Conservation (phyloP, 192 early-diverging fungal species). For the Phlyctochytrium arcticum region DNA sequence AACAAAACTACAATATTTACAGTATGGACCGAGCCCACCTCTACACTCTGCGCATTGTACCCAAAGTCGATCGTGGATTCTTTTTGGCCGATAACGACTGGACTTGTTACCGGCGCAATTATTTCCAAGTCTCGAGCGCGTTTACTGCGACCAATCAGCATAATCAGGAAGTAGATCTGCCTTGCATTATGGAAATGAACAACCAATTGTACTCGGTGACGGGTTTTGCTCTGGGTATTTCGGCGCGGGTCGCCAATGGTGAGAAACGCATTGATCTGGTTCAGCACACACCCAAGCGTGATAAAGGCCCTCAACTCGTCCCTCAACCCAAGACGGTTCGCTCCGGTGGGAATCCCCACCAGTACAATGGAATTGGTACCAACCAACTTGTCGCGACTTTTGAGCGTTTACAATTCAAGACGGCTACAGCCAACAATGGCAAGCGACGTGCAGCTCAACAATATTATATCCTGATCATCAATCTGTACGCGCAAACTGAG, state of each 20-base stretch:
- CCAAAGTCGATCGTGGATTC: conserved; percentile 91
- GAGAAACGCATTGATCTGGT: conserved; percentile 79
- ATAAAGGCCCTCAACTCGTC: conserved; percentile 86
- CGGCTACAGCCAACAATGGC: conserved; percentile 90
- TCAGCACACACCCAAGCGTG: conserved; percentile 91
- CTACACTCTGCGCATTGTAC: conserved; percentile 57
- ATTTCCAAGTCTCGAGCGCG: conserved; percentile 83
- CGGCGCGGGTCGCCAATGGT: conserved; percentile 66
- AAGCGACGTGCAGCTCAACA: conserved; percentile 89
- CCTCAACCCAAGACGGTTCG: conserved; percentile 22
- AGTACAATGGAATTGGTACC: conserved; percentile 21
- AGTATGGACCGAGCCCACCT: conserved; percentile 49
- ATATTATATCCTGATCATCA: conserved; percentile 77
- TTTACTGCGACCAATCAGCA: conserved; percentile 47
- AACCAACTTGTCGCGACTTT: conserved; percentile 59
- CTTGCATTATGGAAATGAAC: conserved; percentile 65
- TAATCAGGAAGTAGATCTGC: conserved; percentile 44
- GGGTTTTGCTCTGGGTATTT: conserved; percentile 72
- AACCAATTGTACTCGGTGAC: conserved; percentile 46
- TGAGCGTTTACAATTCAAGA: conserved; percentile 94
- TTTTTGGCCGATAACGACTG: conserved; percentile 88
- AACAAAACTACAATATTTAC: conserved; percentile 61
- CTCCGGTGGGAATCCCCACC: conserved; percentile 31
- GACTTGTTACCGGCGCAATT: conserved; percentile 97
- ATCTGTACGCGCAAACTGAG: conserved; percentile 56